Base-by-base conservation (phyloP, 2,329 filamentous ascomycete genomes). In the Cadophora gregata region DNA sequence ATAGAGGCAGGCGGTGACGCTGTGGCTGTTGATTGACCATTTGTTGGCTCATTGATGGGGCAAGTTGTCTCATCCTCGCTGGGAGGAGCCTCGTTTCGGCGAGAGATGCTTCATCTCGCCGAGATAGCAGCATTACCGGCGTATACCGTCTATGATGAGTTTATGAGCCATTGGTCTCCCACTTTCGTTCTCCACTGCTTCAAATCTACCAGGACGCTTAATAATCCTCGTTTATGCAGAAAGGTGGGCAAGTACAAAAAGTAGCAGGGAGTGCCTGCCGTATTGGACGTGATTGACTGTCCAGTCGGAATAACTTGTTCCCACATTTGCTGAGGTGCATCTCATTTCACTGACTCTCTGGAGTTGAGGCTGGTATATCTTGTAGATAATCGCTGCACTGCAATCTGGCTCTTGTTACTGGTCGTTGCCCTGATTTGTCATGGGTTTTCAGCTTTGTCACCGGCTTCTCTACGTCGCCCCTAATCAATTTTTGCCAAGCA, bases 161-260 rank as follows among this genome's bases (percentile, higher is more conserved):
- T 25, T 3, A 58, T 42, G 53, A 24, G n/a, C 31, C 9, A 10
- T 21, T 56, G n/a, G 10, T 36, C 1, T 24, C 9, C n/a, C 19
- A n/a, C 2, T 24, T 3, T 25, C 19, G 16, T 3, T 36, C 21
- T 27, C 21, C 19, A 2, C 4, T 16, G 12, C 38, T 16, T 8
- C 31, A 19, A 12, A 10, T 24, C 12, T 24, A 33, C 33, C 25
- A 58, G n/a, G 9, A 33, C 4, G 31, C 55, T 58, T 58, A 58
- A 58, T 58, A n/a, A 58, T 58, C 55, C 21, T 58, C 55, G 55
- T 58, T 42, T 58, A 58, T 58, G 55, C 33, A 38, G 33, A 5
- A 8, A 36, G 6, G 10, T 58, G 55, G 19, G 9, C 33, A 7
- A 25, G 19, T 6, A 8, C n/a, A n/a, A 58, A 38, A 24, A n/a